Base-by-base conservation (phyloP, 129 eudicot species). In the Escallonia herrerae region DNA sequence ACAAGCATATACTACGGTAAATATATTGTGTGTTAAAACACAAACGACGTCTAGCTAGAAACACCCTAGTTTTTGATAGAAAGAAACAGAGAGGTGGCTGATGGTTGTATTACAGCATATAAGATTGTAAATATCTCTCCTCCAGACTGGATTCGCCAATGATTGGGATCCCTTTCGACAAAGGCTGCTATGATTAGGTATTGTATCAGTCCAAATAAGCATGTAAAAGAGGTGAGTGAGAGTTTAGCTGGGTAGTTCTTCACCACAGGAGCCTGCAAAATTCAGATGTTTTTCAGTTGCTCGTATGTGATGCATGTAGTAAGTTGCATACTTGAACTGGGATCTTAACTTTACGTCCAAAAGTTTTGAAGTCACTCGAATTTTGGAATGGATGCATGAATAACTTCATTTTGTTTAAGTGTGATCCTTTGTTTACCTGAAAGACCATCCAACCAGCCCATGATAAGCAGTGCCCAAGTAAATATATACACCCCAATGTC, bases 361-460 rank as follows among this genome's bases (percentile, higher is more conserved):
- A 38, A 52, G 10, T 4, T 52, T 39, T 51, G 5, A 53, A 13
- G 51, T 70, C 11, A 3, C 64, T 41, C 15, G 38, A 13, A 67
- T 67, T 4, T 0, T 8, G 11, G 44, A 11, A 38, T 51, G 7
- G 33, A 22, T 22, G 33, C 1, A 22, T 22, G 33, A 22, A 22
- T 22, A 22, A 22, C 1, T 22, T 22, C 33, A 22, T 22, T 22
- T 22, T 22, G 33, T 22, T 22, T 22, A 0, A 22, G 33, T 22
- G 33, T 22, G 33, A 22, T 22, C 33, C 33, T 22, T 22, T 22
- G 33, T 22, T 22, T 51, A 89, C 97, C 95, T 90, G 97, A 86
- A 86, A 82, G 71, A 90, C 95, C 95, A 90, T 86, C 95, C 95
- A 90, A 62, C 88, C 95, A 62, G 97, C 95, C 97, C 97, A 90